A percentile compares a stretch with the other conserved stretches of the same genome.
phyloP scores from a whole-genome alignment of 1,284 basidiomycete species.

The Puccinia horiana region DNA sequence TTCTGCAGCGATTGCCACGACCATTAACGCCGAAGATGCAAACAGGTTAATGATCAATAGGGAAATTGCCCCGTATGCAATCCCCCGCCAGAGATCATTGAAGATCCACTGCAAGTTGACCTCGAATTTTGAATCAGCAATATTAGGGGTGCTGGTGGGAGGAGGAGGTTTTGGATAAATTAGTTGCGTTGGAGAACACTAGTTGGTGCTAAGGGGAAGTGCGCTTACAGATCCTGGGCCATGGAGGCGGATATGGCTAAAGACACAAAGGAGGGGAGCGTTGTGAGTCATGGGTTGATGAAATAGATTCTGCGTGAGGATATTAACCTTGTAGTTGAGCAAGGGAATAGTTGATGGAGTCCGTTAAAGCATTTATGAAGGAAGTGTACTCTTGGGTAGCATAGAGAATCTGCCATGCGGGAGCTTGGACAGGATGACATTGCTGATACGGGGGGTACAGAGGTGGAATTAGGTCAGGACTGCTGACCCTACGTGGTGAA shows the following conservation, averaged over 20 bases:
- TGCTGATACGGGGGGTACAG: neutral
- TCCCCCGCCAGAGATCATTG: slow-evolving; percentile 41
- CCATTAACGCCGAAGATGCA: neutral
- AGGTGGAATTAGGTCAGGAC: neutral
- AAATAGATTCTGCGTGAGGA: neutral
- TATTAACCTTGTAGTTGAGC: slow-evolving; percentile 33
- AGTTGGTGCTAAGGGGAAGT: neutral
- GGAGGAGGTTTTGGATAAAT: neutral
- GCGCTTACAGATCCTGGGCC: slow-evolving; percentile 37
- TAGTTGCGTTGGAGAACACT: neutral
- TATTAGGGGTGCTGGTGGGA: neutral
- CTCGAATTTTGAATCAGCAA: slow-evolving; percentile 29
- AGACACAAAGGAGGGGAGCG: neutral
- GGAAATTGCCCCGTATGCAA: slow-evolving; percentile 29
- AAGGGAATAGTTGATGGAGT: slow-evolving; percentile 37
- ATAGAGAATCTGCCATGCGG: slow-evolving; percentile 41
- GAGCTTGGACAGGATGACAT: slow-evolving; percentile 40
- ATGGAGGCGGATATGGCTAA: slow-evolving; percentile 41
- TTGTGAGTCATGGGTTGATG: neutral
- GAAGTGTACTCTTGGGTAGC: slow-evolving; percentile 40
- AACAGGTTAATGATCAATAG: neutral
- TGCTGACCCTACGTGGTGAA: neutral
- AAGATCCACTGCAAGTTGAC: slow-evolving; percentile 38
- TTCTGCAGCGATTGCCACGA: neutral
- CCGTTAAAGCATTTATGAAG: slow-evolving; percentile 39